phyloP scores from a whole-genome alignment of 352 stramenopile species.

The Vaucheria bursata region DNA sequence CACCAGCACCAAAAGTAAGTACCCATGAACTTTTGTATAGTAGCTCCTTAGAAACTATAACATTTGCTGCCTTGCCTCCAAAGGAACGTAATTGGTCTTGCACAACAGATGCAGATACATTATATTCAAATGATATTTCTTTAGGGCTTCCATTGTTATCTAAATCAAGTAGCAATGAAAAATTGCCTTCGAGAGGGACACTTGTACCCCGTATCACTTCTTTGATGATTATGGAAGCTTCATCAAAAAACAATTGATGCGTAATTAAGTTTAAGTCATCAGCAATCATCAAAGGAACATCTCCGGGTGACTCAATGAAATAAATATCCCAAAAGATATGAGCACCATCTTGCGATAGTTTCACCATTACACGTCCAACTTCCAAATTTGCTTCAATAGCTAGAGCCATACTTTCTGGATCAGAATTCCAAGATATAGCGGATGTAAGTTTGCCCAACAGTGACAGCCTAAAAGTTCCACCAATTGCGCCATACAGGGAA shows the following conservation, averaged over 20 bases:
- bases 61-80: not conserved
- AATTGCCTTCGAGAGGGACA: not conserved
- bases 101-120: not conserved
- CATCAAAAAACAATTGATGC: not conserved
- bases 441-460: not conserved
- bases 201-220: not conserved
- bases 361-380: not conserved
- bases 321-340: not conserved
- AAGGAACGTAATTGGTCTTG: not conserved
- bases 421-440: not conserved
- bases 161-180: not conserved
- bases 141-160: not conserved
- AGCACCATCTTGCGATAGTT: not conserved
- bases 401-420: not conserved
- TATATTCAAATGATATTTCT: not conserved
- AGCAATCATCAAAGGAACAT: conserved; percentile 1
- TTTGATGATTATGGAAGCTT: not conserved
- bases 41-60: conserved; percentile 3
- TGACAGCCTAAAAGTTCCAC: not conserved
- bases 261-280: not conserved
- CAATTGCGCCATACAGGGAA: not conserved
- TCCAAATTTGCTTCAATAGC: not conserved
- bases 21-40: not conserved
- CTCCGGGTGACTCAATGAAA: not conserved
- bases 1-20: not conserved